These are phyloP conservation scores for Zygosaccharomyces siamensis DNA, from an alignment of 805 yeast species.

Conservation along the genomic window DNA sequence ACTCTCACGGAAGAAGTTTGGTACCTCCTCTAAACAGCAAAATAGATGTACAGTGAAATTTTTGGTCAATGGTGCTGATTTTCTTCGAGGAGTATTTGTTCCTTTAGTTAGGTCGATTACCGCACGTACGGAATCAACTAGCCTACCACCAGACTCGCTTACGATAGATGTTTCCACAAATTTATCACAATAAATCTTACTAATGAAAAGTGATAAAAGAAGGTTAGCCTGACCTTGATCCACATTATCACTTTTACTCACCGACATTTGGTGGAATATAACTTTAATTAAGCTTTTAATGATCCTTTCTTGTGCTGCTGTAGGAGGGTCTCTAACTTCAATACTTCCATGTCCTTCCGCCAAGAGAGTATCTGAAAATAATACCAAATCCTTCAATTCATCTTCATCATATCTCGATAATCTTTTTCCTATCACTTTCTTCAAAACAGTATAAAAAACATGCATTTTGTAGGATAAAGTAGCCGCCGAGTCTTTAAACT, in stretches of 20 bases:
- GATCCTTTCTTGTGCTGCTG: slow-evolving; percentile 23
- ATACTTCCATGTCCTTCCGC: slow-evolving; percentile 28
- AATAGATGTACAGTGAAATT: slow-evolving; percentile 11
- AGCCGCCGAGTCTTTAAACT: neutral
- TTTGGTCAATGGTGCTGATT: neutral
- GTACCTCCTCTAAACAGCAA: slow-evolving; percentile 16
- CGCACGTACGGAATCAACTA: neutral
- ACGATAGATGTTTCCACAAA: slow-evolving; percentile 7
- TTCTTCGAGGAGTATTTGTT: neutral
- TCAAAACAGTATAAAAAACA: slow-evolving; percentile 12
- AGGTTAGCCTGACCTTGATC: slow-evolving; percentile 25
- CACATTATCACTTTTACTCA: slow-evolving; percentile 6
- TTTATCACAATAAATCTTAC: slow-evolving; percentile 18
- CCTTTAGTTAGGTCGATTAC: neutral
- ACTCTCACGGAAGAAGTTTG: slow-evolving; percentile 3
- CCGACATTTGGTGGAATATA: slow-evolving; percentile 20
- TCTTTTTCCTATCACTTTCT: slow-evolving; percentile 15
- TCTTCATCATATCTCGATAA: slow-evolving; percentile 7
- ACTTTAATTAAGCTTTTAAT: slow-evolving; percentile 24
- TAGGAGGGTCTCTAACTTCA: slow-evolving; percentile 24
- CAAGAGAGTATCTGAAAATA: slow-evolving; percentile 15
- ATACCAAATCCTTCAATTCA: slow-evolving; percentile 8
- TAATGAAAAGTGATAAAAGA: slow-evolving; percentile 25
- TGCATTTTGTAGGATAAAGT: slow-evolving; percentile 7
- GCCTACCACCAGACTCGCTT: slow-evolving; percentile 2